phyloP scores from a whole-genome alignment of 805 yeast genomes.

The Ogataea trehaloabstinens region DNA sequence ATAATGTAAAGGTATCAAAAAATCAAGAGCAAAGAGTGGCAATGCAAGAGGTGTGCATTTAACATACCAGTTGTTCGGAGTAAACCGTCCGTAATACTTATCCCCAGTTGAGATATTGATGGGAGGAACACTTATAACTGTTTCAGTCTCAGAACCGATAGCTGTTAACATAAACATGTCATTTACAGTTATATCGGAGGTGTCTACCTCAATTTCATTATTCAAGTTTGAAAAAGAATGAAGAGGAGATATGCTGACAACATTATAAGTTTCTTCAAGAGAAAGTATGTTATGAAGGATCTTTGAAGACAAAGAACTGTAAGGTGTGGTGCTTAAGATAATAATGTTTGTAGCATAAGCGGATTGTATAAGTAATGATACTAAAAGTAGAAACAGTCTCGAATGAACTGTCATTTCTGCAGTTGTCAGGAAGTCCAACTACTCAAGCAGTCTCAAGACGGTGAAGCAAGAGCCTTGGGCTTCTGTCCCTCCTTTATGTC shows the following conservation, averaged over 20 bases:
- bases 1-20: conserved; percentile 40
- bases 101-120: conserved; percentile 16
- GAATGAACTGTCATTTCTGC: too few relatives aligned
- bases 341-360: conserved; percentile 18
- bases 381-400: too few relatives aligned
- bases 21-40: conserved; percentile 41
- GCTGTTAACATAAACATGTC: conserved; percentile 6
- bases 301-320: conserved; percentile 21
- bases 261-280: conserved; percentile 10
- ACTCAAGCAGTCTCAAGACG: too few relatives aligned
- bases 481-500: too few relatives aligned
- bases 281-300: conserved; percentile 18
- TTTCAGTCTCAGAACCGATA: conserved; percentile 4
- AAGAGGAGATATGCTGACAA: conserved; percentile 25
- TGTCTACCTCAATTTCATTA: conserved; percentile 13
- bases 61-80: conserved; percentile 42
- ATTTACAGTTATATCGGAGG: conserved; percentile 8
- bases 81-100: conserved; percentile 17
- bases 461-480: too few relatives aligned
- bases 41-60: conserved; percentile 46
- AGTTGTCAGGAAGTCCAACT: too few relatives aligned
- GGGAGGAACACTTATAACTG: conserved; percentile 7
- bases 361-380: neutral
- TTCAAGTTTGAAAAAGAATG: conserved; percentile 2
- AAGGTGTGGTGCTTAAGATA: conserved; percentile 21